phyloP scores from a whole-genome alignment of 306 rosid genomes.

The Vigna radiata region DNA sequence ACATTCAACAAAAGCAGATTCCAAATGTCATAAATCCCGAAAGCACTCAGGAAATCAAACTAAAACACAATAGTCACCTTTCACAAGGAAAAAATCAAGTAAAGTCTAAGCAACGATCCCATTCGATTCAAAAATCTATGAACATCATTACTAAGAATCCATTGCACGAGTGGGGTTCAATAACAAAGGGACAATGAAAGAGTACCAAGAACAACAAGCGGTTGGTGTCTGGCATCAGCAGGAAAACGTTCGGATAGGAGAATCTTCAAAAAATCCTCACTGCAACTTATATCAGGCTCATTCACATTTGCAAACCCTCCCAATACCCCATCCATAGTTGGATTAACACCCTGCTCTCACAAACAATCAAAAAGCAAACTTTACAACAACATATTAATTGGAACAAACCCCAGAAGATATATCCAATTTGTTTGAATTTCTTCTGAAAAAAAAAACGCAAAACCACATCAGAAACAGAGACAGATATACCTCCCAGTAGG shows the following conservation, averaged over 20 bases:
- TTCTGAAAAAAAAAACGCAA: neutral
- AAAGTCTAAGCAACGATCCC: neutral
- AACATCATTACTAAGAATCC: constrained; percentile 15
- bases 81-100: neutral
- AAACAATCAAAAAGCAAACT: constrained; percentile 30
- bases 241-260: constrained; percentile 68
- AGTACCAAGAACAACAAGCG: constrained; percentile 85
- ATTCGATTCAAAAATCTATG: neutral
- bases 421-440: neutral
- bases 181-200: constrained; percentile 1
- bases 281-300: constrained; percentile 70
- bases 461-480: neutral
- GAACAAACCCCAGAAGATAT: neutral
- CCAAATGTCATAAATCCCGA: constrained; percentile 14
- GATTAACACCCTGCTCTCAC: constrained; percentile 71
- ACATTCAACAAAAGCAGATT: constrained; percentile 11
- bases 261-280: constrained; percentile 78
- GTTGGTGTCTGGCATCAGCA: constrained; percentile 50
- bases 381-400: neutral
- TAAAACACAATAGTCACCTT: constrained; percentile 13
- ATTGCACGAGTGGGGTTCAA: neutral
- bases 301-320: constrained; percentile 82
- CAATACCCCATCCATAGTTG: constrained; percentile 86
- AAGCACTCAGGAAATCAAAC: neutral
- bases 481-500: constrained; percentile 80